A percentile compares a stretch with the other conserved stretches of the same genome.
Conservation (phyloP, 805 yeast genomes). For the Clavispora asparagi region DNA sequence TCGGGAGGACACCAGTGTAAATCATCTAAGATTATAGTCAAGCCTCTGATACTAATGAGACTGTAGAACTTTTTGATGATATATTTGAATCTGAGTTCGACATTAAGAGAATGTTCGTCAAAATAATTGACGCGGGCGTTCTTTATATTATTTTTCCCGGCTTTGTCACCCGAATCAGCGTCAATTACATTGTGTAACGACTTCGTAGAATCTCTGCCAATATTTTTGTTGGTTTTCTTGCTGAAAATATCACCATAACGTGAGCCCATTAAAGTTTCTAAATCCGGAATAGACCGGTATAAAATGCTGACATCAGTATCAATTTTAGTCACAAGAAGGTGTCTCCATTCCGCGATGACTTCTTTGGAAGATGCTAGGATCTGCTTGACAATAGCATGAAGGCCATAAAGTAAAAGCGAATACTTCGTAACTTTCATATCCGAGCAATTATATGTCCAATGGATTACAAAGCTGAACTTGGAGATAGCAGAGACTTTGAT, state of each 20-base stretch:
- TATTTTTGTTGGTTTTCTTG: not conserved
- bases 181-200: not conserved
- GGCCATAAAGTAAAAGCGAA: constrained; percentile 31
- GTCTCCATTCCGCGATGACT: constrained; percentile 36
- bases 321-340: constrained; percentile 30
- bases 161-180: not conserved
- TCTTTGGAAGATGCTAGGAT: constrained; percentile 34
- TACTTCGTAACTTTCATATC: constrained; percentile 29
- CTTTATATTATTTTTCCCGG: not conserved
- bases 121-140: not conserved
- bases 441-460: constrained; percentile 27
- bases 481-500: constrained; percentile 30
- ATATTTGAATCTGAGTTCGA: constrained; percentile 38
- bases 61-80: constrained; percentile 38
- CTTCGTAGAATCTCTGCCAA: not conserved
- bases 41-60: constrained; percentile 37
- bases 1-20: constrained; percentile 38
- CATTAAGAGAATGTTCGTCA: constrained; percentile 10
- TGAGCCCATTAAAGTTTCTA: constrained; percentile 38
- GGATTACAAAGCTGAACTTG: constrained; percentile 23
- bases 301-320: constrained; percentile 39
- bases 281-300: constrained; percentile 41
- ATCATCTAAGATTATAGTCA: constrained; percentile 44
- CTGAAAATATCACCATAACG: constrained; percentile 21
- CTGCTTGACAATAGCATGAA: constrained; percentile 36